Conservation (phyloP, 306 rosid genomes). For the Abrus precatorius region DNA sequence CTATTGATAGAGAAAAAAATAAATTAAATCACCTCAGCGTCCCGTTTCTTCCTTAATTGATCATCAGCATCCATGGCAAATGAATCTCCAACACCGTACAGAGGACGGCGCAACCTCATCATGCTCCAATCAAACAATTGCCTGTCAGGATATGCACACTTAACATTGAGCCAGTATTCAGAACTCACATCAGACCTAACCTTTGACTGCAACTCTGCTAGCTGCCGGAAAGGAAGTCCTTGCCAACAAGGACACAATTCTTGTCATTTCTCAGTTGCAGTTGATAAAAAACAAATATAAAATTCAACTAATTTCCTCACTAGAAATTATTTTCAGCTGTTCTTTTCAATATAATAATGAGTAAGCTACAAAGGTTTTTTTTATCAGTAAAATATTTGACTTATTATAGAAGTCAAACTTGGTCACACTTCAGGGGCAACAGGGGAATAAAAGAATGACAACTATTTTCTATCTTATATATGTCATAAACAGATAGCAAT, state of each 20-base stretch:
- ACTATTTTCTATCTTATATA: conserved; percentile 31
- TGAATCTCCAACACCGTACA: conserved; percentile 97
- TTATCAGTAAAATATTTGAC: conserved; percentile 23
- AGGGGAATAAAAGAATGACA: not conserved
- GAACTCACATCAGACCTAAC: conserved; percentile 88
- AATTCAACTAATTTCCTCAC: conserved; percentile 41
- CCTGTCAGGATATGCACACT: conserved; percentile 88
- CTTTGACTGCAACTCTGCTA: conserved; percentile 85
- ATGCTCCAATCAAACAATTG: conserved; percentile 95
- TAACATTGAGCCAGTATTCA: conserved; percentile 83
- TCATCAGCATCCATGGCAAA: conserved; percentile 94
- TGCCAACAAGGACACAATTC: conserved; percentile 68
- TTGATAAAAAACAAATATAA: conserved; percentile 38
- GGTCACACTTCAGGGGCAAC: conserved; percentile 17
- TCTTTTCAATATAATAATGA: conserved; percentile 32
- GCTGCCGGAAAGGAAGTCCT: conserved; percentile 77
- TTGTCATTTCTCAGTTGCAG: conserved; percentile 65
- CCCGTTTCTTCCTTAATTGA: conserved; percentile 89
- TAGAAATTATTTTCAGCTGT: conserved; percentile 38
- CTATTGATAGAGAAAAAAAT: conserved; percentile 17
- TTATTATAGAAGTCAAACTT: conserved; percentile 36
- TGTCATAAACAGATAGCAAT: conserved; percentile 22
- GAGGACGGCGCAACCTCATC: conserved; percentile 88
- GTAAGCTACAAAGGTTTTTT: conserved; percentile 23
- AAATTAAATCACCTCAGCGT: conserved; percentile 77